Evolutionary conservation across 179 eudicot species (phyloP).

Genomic region (Silene noctiflora): DNA sequence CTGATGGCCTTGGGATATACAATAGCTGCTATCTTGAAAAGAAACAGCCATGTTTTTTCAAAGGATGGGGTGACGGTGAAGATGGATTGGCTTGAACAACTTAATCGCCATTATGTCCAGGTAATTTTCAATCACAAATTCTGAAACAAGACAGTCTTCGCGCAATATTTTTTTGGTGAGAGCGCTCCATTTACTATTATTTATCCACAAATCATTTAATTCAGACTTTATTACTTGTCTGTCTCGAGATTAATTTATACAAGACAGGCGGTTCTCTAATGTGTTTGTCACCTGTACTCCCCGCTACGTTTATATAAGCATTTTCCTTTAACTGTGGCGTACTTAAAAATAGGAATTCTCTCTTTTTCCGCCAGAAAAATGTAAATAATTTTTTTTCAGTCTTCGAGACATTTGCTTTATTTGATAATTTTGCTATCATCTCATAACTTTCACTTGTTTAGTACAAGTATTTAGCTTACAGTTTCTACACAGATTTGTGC

Average conservation of each 20-base stretch:
- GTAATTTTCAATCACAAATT: conserved; percentile 28
- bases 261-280: too few relatives aligned
- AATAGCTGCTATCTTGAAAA: conserved; percentile 81
- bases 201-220: too few relatives aligned
- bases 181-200: too few relatives aligned
- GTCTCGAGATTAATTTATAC: too few relatives aligned
- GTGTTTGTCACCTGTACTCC: not conserved
- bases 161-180: too few relatives aligned
- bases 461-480: too few relatives aligned
- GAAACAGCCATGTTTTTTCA: conserved; percentile 80
- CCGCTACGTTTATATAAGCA: not conserved
- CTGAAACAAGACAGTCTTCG: not conserved
- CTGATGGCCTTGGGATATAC: conserved; percentile 97
- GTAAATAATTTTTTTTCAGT: not conserved
- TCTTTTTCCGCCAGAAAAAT: too few relatives aligned
- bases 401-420: not conserved
- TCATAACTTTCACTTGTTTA: not conserved
- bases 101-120: conserved; percentile 85
- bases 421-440: not conserved
- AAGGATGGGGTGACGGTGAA: conserved; percentile 82
- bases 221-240: too few relatives aligned
- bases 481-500: not conserved
- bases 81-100: conserved; percentile 87
- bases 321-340: not conserved
- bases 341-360: too few relatives aligned